These are phyloP conservation scores for Aplosporella prunicola DNA, from an alignment of 2,329 filamentous ascomycete species.

Conservation along the genomic window DNA sequence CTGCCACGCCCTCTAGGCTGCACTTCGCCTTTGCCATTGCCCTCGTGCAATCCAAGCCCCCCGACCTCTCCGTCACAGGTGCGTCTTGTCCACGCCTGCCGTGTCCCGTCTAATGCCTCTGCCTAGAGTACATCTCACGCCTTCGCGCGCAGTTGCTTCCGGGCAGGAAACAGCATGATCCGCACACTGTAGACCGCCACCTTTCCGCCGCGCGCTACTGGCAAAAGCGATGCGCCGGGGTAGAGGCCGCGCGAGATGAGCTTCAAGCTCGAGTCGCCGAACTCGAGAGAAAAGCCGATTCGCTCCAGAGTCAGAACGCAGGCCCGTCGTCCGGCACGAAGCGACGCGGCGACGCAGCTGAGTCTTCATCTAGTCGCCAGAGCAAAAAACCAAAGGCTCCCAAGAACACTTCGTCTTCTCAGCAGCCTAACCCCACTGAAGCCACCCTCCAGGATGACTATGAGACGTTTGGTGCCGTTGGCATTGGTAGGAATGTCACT, in stretches of 20 bases:
- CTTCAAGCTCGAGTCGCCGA: slow-evolving; percentile 18
- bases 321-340: slow-evolving; percentile 14
- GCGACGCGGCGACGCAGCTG: neutral
- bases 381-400: neutral
- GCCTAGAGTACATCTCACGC: slow-evolving; percentile 22
- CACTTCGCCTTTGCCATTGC: slow-evolving; percentile 27
- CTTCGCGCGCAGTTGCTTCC: slow-evolving; percentile 28
- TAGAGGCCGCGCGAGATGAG: slow-evolving; percentile 18
- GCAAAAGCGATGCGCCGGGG: slow-evolving; percentile 20
- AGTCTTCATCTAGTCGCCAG: neutral
- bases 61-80: slow-evolving; percentile 24
- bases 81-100: neutral
- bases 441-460: neutral
- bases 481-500: neutral
- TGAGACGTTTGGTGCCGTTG: neutral
- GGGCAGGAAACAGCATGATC: slow-evolving; percentile 13
- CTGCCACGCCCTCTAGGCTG: slow-evolving; percentile 10
- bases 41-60: slow-evolving; percentile 31
- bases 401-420: neutral
- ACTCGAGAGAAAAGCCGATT: slow-evolving; percentile 22
- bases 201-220: slow-evolving; percentile 34
- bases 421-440: neutral
- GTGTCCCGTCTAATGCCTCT: neutral
- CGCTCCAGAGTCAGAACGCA: slow-evolving; percentile 14
- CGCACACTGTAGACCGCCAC: slow-evolving; percentile 20